Evolutionary conservation across 345 rosid genomes (phyloP), one percentile per base, ranked within the genome.

Genomic region (Pseudoturritis turrita): DNA sequence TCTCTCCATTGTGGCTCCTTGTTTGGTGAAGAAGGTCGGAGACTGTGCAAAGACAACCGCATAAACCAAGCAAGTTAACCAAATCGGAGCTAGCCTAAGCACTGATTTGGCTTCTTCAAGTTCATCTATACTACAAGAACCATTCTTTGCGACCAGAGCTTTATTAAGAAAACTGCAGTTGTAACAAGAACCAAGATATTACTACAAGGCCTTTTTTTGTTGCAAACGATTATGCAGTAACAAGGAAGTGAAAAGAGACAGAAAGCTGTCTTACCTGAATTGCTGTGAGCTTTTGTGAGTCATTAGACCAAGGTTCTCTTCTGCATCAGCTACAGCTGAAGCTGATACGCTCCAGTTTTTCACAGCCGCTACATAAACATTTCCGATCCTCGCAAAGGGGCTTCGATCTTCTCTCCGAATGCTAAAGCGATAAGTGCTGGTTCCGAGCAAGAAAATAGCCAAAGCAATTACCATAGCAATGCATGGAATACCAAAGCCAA

Each of bases 401-500:
- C 77, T 88, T 19, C 57, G 81, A 45, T 75, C 85, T 36, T 86
- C 78, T 57, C 76, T 63, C 13, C 33, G 76, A 44, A 78, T 14
- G 14, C 78, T 74, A 67, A 61, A 87, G 49, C 96, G 78, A 79
- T 92, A 92, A 52, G 85, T 81, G 13, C 68, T 73, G 18, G 85
- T 79, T 62, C 97, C 98, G 1, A 79, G 73, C 72, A 84, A 43
- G 64, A 92, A 87, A 18, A 86, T 36, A 62, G 77, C 17, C 26
- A 92, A 74, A 44, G 85, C 91, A 55, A 81, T 14, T 6, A 79
- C 81, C 96, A 90, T 86, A 5, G 84, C 70, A 22, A 86, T 3
- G 17, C 88, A 83, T 0, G 91, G 89, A 26, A 92, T 76, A 47
- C 98, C 97, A 65, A 92, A 88, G 5, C 93, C 96, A 58, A 88